Base-by-base conservation (phyloP, 768 basidiomycete genomes). In the Leccinum incarnatum region DNA sequence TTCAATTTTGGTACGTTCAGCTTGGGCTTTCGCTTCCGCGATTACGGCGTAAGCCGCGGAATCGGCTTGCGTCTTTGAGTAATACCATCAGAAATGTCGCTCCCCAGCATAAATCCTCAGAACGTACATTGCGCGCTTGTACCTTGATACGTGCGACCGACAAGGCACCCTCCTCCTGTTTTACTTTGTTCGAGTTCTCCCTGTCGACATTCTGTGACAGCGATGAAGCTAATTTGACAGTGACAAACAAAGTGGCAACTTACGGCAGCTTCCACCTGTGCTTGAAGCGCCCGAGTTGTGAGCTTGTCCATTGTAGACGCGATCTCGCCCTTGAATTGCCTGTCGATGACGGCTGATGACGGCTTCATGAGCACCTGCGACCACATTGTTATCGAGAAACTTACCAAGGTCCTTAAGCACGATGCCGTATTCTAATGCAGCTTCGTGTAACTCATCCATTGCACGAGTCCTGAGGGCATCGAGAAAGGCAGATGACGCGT, bases 321-420 rank as follows among this genome's bases (percentile, higher is more conserved):
- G 63, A 92, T 91, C 67, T 93, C 91, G 58, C 90, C 91, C 77
- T 93, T 93, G 78, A 93, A 93, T 65, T 92, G 88, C 30, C 91
- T 78, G 68, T 93, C 90, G 58, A 93, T 93, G 55, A 93, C 91
- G 55, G 91, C 91, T 86, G 57, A 56, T 19, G 62, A 64, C 27
- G n/a, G 27, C 42, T 30, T 29, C 1, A 54, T 70, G 29, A 56
- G 61, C 53, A 29, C 29, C 14, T 23, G 19, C n/a, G 17, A 34
- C 32, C 30, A 23, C 10, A 11, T 34, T n/a, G 11, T 51, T 21
- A 32, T 11, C 25, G 36, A 15, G 23, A 51, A 30, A 67, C 79
- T 5, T 63, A 85, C 85, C 87, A 37, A 93, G 83, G 62, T 93
- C 91, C 72, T 91, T 91, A 51, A 93, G 72, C 36, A 88, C 75